Evolutionary conservation across 176 grass and related monocot genomes (phyloP), one percentile per base, ranked within the genome.

Genomic region (Saccharum spontaneum): DNA sequence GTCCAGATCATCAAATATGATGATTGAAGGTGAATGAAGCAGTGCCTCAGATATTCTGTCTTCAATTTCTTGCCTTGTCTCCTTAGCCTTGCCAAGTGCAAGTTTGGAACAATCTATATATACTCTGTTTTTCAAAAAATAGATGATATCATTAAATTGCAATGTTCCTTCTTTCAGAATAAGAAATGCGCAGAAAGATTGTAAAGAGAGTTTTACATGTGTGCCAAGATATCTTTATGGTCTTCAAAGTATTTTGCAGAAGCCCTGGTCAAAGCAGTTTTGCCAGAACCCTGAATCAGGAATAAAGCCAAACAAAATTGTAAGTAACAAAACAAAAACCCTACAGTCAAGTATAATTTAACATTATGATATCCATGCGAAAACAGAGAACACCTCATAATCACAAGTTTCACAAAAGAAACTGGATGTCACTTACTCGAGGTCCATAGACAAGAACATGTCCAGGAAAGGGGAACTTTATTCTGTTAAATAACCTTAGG

Each of bases 1-100:
- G 83, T 95, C 91, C 73, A 98, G 85, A 90, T 95, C 89, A 46
- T 98, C 96, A 92, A 98, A 98, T 93, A 95, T 85, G 72, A 98
- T 81, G 77, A 95, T 44, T 5, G 96, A 95, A 87, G 96, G 96
- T 78, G 91, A 86, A 81, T 83, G 91, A 81, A 84, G 72, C n/a
- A 95, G 80, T 45, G 93, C 96, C 83, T 95, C 83, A 14, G 87
- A 92, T 79, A 98, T 83, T 71, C 81, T 59, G 67, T 90, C 89
- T 75, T 87, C 83, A 92, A 98, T 87, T 77, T 78, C 50, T 86
- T 98, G 83, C 67, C 69, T 92, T 41, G 87, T 82, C 70, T 92
- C 89, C 82, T 87, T 89, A 83, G 83, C 80, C 81, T 98, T 98
- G 79, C 89, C 89, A 73, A 83, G 72, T 86, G 92, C 72, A 88